Percentiles rank a stretch among this genome's conserved stretches.
Conservation (phyloP, 2,329 filamentous ascomycete species). For the Diaporthe citri region DNA sequence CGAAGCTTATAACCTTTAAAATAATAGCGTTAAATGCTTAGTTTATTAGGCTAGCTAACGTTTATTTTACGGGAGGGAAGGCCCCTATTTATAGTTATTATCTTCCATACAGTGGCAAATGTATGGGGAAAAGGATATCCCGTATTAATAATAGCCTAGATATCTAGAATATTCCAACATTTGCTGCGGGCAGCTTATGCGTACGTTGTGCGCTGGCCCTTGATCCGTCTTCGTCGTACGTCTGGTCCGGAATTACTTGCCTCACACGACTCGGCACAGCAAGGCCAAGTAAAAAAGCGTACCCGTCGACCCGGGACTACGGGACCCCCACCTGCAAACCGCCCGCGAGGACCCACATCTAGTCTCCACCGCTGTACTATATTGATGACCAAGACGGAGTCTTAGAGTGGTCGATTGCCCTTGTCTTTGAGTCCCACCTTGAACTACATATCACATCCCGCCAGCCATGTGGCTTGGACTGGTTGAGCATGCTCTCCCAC, state of each 20-base stretch:
- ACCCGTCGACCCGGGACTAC: constrained; percentile 16
- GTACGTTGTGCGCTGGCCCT: constrained; percentile 7
- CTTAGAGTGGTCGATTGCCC: background rate
- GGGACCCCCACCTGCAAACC: constrained; percentile 13
- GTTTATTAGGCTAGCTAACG: too few species aligned
- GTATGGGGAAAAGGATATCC: too few species aligned
- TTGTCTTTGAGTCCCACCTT: background rate
- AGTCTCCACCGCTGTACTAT: background rate
- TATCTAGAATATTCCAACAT: too few species aligned
- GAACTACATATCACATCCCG: background rate
- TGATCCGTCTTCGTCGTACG: constrained; percentile 10
- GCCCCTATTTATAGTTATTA: too few species aligned
- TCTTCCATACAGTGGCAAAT: too few species aligned
- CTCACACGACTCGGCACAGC: constrained; percentile 5
- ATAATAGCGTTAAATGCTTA: too few species aligned
- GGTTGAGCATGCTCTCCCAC: background rate
- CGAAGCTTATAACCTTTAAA: too few species aligned
- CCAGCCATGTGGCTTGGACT: background rate
- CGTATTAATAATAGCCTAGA: too few species aligned
- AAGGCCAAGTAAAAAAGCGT: background rate
- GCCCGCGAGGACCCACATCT: background rate
- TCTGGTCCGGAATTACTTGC: constrained; percentile 19
- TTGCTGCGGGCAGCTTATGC: constrained; percentile 21
- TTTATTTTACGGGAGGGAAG: too few species aligned
- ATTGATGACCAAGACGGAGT: constrained; percentile 1